Base-by-base conservation (phyloP, 2,329 filamentous ascomycete genomes). In the Westerdykella ornata region DNA sequence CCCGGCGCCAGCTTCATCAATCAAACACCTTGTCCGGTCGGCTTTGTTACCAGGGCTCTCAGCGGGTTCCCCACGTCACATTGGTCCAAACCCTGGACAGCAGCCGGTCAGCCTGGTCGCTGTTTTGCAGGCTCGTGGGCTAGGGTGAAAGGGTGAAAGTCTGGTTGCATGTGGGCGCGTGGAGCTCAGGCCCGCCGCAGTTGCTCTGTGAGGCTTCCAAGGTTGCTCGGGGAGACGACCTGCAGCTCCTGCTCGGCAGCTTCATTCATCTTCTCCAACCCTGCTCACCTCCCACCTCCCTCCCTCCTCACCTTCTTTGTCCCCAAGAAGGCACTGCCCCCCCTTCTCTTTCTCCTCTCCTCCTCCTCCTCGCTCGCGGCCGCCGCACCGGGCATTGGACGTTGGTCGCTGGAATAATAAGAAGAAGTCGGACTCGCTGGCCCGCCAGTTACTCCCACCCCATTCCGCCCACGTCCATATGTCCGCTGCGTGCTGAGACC, bases 271-370 rank as follows among this genome's bases (percentile, higher is more conserved):
- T 55, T 52, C 51, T 52, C 37, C 46, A 22, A 22, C 50, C 43
- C 47, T 45, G 41, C 48, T 46, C 49, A 53, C n/a, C n/a, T 22
- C 31, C 31, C 43, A 37, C 46, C 43, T 26, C 22, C 52, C 52
- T 55, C 53, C 52, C 53, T 52, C 50, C 52, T 54, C 62, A 52
- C 62, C 62, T 66, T 66, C 64, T 64, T 54, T 58, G 59, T 56
- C 59, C 58, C 59, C 51, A 57, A 66, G 60, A 65, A 65, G 62
- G 62, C 56, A 38, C 33, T 32, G 20, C 44, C 22, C 7, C 22
- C 22, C 7, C 22, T 26, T 26, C 22, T 26, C 22, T 26, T 26
- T 28, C 22, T 33, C 39, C 30, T 43, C 49, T 45, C 46, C 48
- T 45, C 51, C 49, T 45, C 46, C 48, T 45, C 51, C 46, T 46